Evolutionary conservation across 148 eudicot species (phyloP), one percentile per base, ranked within the genome.

Genomic region (Rhododendron henanense): DNA sequence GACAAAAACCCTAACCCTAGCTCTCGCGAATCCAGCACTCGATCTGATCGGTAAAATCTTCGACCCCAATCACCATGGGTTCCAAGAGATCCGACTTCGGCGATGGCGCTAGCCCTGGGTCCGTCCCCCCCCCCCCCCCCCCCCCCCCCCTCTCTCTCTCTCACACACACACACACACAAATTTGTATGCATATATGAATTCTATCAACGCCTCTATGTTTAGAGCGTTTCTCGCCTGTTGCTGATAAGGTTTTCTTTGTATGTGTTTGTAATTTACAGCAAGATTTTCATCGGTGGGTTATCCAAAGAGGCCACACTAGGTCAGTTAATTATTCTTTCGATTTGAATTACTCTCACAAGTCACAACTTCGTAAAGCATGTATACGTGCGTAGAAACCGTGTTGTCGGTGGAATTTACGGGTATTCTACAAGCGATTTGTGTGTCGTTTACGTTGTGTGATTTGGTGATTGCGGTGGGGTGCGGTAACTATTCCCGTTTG

Each of bases 91-190:
- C 93, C 35, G 91, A 90, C 79, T 87, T 88, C 79, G 93, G 93
- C 47, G 94, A 93, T 48, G 96, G 95, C 0, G 94, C 95, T 77
- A 94, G 96, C 69, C 96, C 96, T 23, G 96, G 95, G 96, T 94
- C 55, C 78, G 75, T 74, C 79, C 73, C 31, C 65, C 69, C 45
- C 63, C 16, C 10, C 18, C 15, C n/a, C n/a, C n/a, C n/a, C n/a
- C n/a, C n/a, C n/a, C n/a, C n/a, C 65, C 79, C 69, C 45, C 63
- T 23, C 10, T 23, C 15, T 23, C 21, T 59, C n/a, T 39, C 31
- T 25, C 28, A 0, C 71, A 7, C 14, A 8, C 31, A 2, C 65
- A 16, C 8, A 16, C 65, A 18, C 8, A 65, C 33, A n/a, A 63
- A 63, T 8, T 15, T 50, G 5, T 28, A 19, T 16, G 4, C 51